These are phyloP conservation scores for Terfezia claveryi DNA, from an alignment of 495 filamentous ascomycete species.

Conservation along the genomic window DNA sequence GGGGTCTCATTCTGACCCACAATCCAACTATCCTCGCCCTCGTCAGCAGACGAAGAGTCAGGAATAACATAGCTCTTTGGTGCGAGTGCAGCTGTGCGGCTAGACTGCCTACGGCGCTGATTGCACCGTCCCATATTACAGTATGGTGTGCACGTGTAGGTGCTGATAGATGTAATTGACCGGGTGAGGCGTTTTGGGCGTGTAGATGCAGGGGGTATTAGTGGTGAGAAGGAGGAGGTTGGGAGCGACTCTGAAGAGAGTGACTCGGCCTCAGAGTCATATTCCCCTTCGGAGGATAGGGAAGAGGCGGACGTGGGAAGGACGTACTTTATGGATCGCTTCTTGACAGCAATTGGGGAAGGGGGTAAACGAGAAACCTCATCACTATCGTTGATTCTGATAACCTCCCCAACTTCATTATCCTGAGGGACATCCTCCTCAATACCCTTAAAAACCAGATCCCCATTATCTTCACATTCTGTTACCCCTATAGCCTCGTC, in stretches of 20 bases:
- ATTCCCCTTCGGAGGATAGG: neutral
- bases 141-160: too few relatives aligned
- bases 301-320: neutral
- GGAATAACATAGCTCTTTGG: too few relatives aligned
- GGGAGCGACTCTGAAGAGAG: neutral
- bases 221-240: neutral
- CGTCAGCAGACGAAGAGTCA: too few relatives aligned
- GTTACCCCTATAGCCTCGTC: neutral
- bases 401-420: neutral
- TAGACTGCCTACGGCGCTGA: too few relatives aligned
- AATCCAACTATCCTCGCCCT: too few relatives aligned
- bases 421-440: neutral
- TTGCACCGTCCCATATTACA: too few relatives aligned
- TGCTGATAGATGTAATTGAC: too few relatives aligned
- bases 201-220: too few relatives aligned
- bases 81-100: too few relatives aligned
- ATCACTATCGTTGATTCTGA: neutral
- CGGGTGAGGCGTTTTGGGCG: too few relatives aligned
- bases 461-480: neutral
- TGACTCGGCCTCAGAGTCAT: neutral
- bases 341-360: neutral
- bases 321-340: neutral
- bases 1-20: too few relatives aligned
- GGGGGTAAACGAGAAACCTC: neutral
- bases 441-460: neutral